These are phyloP conservation scores for Lolium rigidum DNA, from an alignment of 176 grass and related monocot genomes.

Conservation along the genomic window DNA sequence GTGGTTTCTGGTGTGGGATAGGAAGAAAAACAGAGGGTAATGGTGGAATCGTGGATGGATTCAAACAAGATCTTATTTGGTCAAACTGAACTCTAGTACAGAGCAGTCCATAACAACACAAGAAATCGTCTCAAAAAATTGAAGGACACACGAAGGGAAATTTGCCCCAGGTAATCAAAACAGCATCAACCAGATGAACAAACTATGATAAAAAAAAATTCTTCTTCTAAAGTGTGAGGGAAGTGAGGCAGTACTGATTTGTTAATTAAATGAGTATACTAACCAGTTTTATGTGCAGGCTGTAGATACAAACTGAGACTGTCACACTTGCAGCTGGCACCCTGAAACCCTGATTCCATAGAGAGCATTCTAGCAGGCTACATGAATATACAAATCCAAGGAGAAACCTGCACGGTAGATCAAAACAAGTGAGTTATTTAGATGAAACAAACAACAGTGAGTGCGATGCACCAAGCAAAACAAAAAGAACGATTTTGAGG, in stretches of 20 bases:
- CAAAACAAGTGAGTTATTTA: background rate
- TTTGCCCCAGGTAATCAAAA: background rate
- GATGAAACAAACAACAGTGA: background rate
- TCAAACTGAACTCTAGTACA: background rate
- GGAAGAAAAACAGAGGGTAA: background rate
- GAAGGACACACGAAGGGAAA: background rate
- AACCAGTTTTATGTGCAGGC: background rate
- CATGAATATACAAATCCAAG: background rate
- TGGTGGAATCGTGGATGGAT: background rate
- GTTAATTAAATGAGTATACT: background rate
- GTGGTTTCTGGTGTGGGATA: too few species aligned
- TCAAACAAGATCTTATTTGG: background rate
- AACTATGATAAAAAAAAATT: background rate
- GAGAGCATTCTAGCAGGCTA: background rate
- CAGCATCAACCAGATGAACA: background rate
- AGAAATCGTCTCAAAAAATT: background rate
- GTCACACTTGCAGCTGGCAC: background rate
- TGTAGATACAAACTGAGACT: background rate
- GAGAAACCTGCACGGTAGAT: background rate
- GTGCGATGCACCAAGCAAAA: background rate
- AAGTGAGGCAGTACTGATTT: background rate
- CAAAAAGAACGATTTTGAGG: background rate
- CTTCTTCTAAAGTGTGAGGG: background rate
- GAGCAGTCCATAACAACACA: too few species aligned
- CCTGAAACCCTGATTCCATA: background rate